These are phyloP conservation scores for Lyophyllum semitale DNA, from an alignment of 768 basidiomycete species.

Conservation along the genomic window DNA sequence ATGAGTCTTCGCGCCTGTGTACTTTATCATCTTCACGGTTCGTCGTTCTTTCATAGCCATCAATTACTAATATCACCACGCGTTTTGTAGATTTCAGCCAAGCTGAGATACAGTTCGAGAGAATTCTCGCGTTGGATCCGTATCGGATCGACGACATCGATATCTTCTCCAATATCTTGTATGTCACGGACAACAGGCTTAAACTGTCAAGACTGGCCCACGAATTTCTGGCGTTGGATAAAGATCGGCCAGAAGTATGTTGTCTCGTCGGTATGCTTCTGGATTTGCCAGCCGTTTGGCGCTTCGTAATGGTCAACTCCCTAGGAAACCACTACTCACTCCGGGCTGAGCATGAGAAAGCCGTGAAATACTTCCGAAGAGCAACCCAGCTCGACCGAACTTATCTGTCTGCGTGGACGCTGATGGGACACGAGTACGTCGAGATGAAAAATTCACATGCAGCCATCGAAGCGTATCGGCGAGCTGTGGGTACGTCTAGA, in stretches of 20 bases:
- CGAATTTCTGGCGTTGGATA: slow-evolving; percentile 85
- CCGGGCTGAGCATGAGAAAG: slow-evolving; percentile 92
- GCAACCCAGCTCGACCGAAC: slow-evolving; percentile 95
- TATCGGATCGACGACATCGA: slow-evolving; percentile 94
- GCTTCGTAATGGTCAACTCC: slow-evolving; percentile 2
- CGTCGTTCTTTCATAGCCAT: slow-evolving; percentile 22
- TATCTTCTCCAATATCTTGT: slow-evolving; percentile 94
- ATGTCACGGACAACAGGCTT: slow-evolving; percentile 86
- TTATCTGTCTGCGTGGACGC: slow-evolving; percentile 95
- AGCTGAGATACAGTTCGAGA: slow-evolving; percentile 84
- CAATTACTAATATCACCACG: slow-evolving; percentile 3
- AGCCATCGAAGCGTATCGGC: slow-evolving; percentile 95
- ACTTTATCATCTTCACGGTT: slow-evolving; percentile 89
- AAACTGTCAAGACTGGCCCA: slow-evolving; percentile 92
- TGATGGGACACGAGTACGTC: slow-evolving; percentile 99
- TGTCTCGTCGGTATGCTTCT: slow-evolving; percentile 84
- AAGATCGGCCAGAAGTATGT: slow-evolving; percentile 94
- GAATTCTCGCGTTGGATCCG: slow-evolving; percentile 79
- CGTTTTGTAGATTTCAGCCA: slow-evolving; percentile 74
- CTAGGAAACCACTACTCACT: slow-evolving; percentile 99
- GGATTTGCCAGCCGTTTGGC: not conserved
- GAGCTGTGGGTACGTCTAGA: slow-evolving; percentile 75
- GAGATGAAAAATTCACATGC: slow-evolving; percentile 99
- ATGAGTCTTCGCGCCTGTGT: slow-evolving; percentile 86
- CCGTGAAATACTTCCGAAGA: slow-evolving; percentile 91